phyloP scores from a whole-genome alignment of 345 rosid species.

The Moricandia arvensis region DNA sequence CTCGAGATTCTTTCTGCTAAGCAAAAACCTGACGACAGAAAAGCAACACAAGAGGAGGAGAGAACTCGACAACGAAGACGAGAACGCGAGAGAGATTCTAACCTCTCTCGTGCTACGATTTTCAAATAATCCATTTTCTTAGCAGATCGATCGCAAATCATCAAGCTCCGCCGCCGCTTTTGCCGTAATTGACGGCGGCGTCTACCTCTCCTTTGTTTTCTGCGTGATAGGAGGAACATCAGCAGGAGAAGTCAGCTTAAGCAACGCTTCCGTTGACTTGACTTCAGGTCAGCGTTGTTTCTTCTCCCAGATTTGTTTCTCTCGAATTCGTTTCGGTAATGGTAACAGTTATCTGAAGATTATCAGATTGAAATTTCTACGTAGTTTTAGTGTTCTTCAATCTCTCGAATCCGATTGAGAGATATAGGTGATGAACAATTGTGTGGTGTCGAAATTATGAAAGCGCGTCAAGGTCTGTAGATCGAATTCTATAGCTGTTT shows the following conservation, averaged over 20 bases:
- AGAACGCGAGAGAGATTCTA: constrained; percentile 7
- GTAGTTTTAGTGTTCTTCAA: no score
- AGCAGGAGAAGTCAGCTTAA: constrained; percentile 24
- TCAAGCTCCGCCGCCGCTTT: constrained; percentile 26
- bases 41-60: constrained; percentile 28
- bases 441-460: constrained; percentile 13
- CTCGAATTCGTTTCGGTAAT: constrained; percentile 25
- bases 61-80: constrained; percentile 29
- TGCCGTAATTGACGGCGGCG: constrained; percentile 37
- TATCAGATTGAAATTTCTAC: neutral
- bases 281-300: constrained; percentile 38
- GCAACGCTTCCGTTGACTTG: constrained; percentile 21
- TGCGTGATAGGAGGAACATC: constrained; percentile 6
- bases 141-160: constrained; percentile 25
- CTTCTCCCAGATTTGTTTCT: constrained; percentile 36
- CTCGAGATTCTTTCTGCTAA: constrained; percentile 38
- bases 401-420: constrained; percentile 17
- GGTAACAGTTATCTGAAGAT: constrained; percentile 7
- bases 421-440: constrained; percentile 26
- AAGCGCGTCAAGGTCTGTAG: constrained; percentile 6
- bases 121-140: constrained; percentile 9
- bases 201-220: constrained; percentile 10
- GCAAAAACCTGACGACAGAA: constrained; percentile 38
- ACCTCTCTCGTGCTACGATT: neutral
- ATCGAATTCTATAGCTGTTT: neutral